phyloP scores from a whole-genome alignment of 1,284 basidiomycete species.

The Schizophyllum commune region DNA sequence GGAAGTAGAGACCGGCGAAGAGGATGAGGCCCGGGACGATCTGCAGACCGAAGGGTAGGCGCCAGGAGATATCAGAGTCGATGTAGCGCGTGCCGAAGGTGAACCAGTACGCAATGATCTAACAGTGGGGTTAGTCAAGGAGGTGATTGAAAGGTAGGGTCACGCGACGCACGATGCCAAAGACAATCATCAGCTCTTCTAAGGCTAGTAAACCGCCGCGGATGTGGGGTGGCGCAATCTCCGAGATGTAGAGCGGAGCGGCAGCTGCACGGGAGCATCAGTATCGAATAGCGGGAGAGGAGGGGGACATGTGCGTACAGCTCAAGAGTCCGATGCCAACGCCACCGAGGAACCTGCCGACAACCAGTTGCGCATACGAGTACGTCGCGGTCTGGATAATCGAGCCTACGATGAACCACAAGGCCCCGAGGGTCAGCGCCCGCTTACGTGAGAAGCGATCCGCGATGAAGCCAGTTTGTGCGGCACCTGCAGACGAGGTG shows the following conservation, averaged over 20 bases:
- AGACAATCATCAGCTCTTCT: neutral
- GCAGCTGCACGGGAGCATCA: neutral
- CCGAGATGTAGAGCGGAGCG: neutral
- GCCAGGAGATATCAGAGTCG: conserved; percentile 42
- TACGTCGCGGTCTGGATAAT: conserved; percentile 49
- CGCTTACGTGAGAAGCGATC: conserved; percentile 44
- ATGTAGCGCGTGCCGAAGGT: conserved; percentile 15
- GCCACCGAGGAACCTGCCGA: conserved; percentile 56
- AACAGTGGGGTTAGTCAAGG: neutral
- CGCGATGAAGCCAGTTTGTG: conserved; percentile 23
- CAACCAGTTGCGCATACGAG: conserved; percentile 48
- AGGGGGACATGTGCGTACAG: conserved; percentile 10
- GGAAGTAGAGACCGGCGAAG: conserved; percentile 34
- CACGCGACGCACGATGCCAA: neutral
- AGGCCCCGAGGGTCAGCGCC: conserved; percentile 43
- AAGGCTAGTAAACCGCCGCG: neutral
- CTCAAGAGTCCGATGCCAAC: conserved; percentile 65
- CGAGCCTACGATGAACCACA: conserved; percentile 56
- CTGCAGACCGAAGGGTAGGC: conserved; percentile 46
- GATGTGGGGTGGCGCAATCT: neutral
- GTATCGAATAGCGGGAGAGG: neutral
- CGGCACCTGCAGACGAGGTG: neutral
- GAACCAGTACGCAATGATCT: neutral
- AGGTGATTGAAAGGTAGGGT: neutral
- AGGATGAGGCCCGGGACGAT: conserved; percentile 36